Evolutionary conservation across 2,329 filamentous ascomycete genomes (phyloP), one percentile per base, ranked within the genome.

Genomic region (Paraphaeosphaeria minitans): DNA sequence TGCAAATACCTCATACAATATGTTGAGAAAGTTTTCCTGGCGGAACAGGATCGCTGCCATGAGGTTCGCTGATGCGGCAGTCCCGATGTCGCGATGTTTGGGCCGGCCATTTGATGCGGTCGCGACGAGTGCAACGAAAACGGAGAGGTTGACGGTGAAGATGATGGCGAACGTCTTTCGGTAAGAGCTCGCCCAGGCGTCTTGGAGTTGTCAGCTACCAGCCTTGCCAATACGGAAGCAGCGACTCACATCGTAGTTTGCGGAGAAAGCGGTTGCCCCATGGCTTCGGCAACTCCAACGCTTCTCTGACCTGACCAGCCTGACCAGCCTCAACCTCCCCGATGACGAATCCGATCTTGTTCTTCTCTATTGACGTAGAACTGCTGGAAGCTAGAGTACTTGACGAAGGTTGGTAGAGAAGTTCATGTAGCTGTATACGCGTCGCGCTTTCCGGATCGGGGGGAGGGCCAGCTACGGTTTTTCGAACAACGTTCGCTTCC

Each of bases 21-120:
- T 14, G 9, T 51, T 51, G 35, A 51, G 33, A 13, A 51, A 51
- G 48, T 51, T 51, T 8, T 51, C 48, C 24, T 51, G 48, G 13
- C 48, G 48, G 13, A 51, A 51, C 19, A 51, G 21, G 10, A 51
- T 51, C 4, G 48, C 33, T 9, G 33, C 35, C 16, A 51, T 5
- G 33, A 51, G 21, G 16, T 51, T 51, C n/a, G 48, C 33, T 24
- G 48, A 51, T n/a, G 48, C 33, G 14, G 48, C 48, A 21, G 48
- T 51, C 13, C 48, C 48, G 22, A 51, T 29, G 13, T 51, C 48
- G 27, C 48, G 48, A 27, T 51, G 48, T 21, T 51, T 39, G 1
- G 48, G 48, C 12, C 48, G 48, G 21, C 33, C 48, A 27, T 27
- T n/a, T 9, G 21, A 21, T n/a, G 48, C 48, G 27, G 24, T 51